phyloP scores from a whole-genome alignment of 305 asterid species.

The Solanum hybrid region DNA sequence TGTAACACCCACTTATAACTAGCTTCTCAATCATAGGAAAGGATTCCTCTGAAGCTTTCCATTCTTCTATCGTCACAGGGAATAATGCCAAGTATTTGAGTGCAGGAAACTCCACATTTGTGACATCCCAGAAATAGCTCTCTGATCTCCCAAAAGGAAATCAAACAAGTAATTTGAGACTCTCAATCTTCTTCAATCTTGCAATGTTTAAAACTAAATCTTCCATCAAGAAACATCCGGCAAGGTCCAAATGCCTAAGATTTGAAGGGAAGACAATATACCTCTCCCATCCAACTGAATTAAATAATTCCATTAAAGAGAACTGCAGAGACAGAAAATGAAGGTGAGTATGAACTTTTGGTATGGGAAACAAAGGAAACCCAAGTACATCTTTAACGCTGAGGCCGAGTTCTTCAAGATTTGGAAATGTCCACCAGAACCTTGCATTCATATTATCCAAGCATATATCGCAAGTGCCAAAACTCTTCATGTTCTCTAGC shows the following conservation, averaged over 20 bases:
- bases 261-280: slow-evolving; percentile 1
- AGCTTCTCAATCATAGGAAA: background rate
- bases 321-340: background rate
- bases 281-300: background rate
- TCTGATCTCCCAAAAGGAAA: accelerated
- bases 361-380: background rate
- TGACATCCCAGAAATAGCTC: background rate
- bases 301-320: too few relatives aligned
- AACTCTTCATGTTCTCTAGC: background rate
- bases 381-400: accelerated
- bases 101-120: background rate
- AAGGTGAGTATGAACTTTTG: background rate
- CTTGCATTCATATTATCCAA: background rate
- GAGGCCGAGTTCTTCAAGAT: background rate
- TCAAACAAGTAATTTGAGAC: accelerated
- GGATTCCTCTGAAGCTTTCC: background rate
- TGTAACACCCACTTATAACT: too few relatives aligned
- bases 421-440: background rate
- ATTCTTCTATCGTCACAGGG: accelerated
- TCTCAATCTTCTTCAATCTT: background rate
- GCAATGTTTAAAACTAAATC: background rate
- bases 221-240: background rate
- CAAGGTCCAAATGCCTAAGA: background rate
- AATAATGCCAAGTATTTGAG: background rate
- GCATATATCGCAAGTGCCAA: background rate